Evolutionary conservation across 441 rosid genomes (phyloP), one percentile per base, ranked within the genome.

Genomic region (Aquilaria agallochum): DNA sequence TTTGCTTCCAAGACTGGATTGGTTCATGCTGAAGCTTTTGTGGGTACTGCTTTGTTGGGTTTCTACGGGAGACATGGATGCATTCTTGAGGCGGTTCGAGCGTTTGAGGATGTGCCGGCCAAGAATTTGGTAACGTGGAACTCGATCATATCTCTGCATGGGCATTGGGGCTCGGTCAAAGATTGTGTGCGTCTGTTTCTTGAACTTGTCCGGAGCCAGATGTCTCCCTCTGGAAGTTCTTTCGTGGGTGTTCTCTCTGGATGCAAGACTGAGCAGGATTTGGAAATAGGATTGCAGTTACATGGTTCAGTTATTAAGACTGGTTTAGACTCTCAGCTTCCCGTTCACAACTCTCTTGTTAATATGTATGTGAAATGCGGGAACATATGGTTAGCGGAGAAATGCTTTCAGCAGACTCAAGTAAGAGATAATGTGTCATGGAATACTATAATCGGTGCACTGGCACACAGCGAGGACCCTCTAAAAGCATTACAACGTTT

Each of bases 111-210:
- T 71, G 78, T 90, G 90, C 80, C 97, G 4, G 32, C 40, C 14
- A 92, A 80, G 78, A 92, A 79, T 70, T 73, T 76, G 67, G 82
- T 74, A 60, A 90, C 95, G 20, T 90, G 96, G 91, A 93, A 85
- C 73, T 76, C 81, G n/a, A 76, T 93, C 75, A 76, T 86, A 64
- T 78, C 79, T 64, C 63, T 82, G 70, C 76, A 82, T 65, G 95
- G 83, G 31, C 58, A 62, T 51, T 63, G 70, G 66, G 90, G 90
- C 4, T 76, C 59, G 62, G 74, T 69, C n/a, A 67, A 62, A 66
- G 83, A 82, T 50, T 72, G 83, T 58, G 55, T 78, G 65, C 9
- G 42, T 76, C 72, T 74, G 50, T 85, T 90, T 67, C 70, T 78
- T 66, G 84, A 83, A 74, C 82, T 93, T 50, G 66, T 64, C 46